phyloP scores from a whole-genome alignment of 2,329 filamentous ascomycete genomes.

The Fusarium verticillioides region DNA sequence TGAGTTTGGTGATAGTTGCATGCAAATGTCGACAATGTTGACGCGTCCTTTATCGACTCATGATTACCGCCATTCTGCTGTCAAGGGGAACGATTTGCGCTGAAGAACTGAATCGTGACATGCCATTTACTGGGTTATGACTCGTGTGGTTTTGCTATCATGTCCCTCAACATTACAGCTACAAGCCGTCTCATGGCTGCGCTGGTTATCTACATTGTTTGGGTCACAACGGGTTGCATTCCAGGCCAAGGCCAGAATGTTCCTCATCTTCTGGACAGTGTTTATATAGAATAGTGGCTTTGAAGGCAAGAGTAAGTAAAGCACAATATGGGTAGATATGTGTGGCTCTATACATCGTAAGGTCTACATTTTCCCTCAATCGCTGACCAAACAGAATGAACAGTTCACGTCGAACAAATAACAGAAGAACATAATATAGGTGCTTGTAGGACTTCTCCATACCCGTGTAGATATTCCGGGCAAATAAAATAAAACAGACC shows the following conservation, averaged over 20 bases:
- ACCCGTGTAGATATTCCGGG: background rate
- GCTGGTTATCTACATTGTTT: background rate
- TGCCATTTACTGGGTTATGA: background rate
- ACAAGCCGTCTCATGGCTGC: background rate
- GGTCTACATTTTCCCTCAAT: background rate
- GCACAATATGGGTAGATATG: background rate
- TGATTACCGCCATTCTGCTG: background rate
- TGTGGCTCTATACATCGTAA: background rate
- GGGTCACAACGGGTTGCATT: background rate
- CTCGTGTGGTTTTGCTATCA: background rate
- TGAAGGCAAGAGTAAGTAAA: background rate
- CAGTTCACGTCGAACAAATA: background rate
- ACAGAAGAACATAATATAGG: background rate
- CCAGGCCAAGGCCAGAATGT: background rate
- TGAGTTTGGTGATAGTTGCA: constrained; percentile 11
- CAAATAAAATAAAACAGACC: background rate
- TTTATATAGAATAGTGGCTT: background rate
- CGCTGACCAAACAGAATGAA: too few relatives aligned
- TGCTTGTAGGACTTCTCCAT: background rate
- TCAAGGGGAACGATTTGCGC: background rate
- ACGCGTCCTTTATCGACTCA: constrained; percentile 1
- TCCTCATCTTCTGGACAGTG: background rate
- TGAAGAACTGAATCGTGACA: background rate
- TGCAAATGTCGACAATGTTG: constrained; percentile 3
- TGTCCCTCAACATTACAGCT: background rate